Evolutionary conservation across 441 rosid species (phyloP).

Genomic region (Kokia cookei): DNA sequence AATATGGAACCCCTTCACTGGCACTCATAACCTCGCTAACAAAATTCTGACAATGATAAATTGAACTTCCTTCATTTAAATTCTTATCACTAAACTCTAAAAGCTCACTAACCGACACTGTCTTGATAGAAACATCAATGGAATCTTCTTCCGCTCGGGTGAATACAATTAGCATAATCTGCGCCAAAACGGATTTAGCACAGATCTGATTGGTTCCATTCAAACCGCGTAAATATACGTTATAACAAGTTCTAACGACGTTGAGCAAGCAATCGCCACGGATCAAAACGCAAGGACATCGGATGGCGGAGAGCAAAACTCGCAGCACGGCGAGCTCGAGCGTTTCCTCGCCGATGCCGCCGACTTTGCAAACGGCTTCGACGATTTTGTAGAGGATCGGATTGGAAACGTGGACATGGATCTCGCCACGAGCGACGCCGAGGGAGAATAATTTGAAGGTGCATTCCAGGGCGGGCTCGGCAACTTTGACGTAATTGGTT

Average conservation of each 20-base stretch:
- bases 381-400: conserved; percentile 35
- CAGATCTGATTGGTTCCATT: conserved; percentile 94
- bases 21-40: conserved; percentile 61
- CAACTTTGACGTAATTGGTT: conserved; percentile 59
- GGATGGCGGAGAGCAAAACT: conserved; percentile 71
- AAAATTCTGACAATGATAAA: conserved; percentile 72
- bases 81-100: conserved; percentile 80
- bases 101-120: conserved; percentile 60
- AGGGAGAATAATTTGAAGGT: conserved; percentile 65
- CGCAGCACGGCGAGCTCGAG: conserved; percentile 70
- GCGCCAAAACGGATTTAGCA: conserved; percentile 88
- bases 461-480: conserved; percentile 90
- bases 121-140: conserved; percentile 42
- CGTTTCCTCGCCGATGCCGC: conserved; percentile 65
- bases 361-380: conserved; percentile 52
- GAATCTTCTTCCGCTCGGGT: conserved; percentile 72
- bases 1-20: conserved; percentile 50
- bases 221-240: conserved; percentile 79
- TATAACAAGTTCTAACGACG: conserved; percentile 82
- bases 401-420: conserved; percentile 22
- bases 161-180: conserved; percentile 73
- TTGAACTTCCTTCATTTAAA: conserved; percentile 86
- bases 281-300: conserved; percentile 63
- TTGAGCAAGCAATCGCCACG: conserved; percentile 79
- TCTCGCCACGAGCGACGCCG: conserved; percentile 62